Conservation (phyloP, 2,329 filamentous ascomycete species). For the Nothopassalora personata region DNA sequence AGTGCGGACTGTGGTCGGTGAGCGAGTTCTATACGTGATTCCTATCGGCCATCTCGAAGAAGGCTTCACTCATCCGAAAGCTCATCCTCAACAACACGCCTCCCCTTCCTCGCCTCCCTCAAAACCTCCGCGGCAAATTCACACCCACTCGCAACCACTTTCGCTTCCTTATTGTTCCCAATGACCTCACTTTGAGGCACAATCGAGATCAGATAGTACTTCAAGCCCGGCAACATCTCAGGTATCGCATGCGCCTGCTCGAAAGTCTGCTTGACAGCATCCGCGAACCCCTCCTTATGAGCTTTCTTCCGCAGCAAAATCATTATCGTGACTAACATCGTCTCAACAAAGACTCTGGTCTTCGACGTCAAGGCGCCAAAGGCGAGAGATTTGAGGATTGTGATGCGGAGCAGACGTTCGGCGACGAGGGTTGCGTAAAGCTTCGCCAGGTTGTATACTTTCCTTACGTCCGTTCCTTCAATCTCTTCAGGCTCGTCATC, state of each 20-base stretch:
- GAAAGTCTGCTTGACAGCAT: conserved; percentile 61
- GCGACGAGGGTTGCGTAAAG: conserved; percentile 60
- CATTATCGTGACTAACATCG: conserved; percentile 71
- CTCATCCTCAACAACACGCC: conserved; percentile 1
- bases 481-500: conserved; percentile 52
- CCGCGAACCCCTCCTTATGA: conserved; percentile 42
- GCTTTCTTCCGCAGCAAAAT: conserved; percentile 45
- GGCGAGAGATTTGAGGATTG: conserved; percentile 63
- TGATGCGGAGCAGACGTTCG: conserved; percentile 54
- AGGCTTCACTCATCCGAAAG: neutral
- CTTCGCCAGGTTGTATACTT: conserved; percentile 63
- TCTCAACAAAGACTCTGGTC: conserved; percentile 72
- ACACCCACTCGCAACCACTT: conserved; percentile 45
- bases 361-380: conserved; percentile 71
- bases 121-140: conserved; percentile 24
- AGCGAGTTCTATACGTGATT: too few relatives aligned
- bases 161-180: conserved; percentile 47
- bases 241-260: conserved; percentile 57
- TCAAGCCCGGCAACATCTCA: conserved; percentile 66
- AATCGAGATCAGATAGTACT: conserved; percentile 73
- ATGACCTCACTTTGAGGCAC: conserved; percentile 60
- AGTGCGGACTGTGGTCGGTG: too few relatives aligned
- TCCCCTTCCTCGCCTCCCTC: conserved; percentile 7
- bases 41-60: neutral
- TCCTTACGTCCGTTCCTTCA: conserved; percentile 49